phyloP scores from a whole-genome alignment of 352 stramenopile species.

The Globisporangium parvum region DNA sequence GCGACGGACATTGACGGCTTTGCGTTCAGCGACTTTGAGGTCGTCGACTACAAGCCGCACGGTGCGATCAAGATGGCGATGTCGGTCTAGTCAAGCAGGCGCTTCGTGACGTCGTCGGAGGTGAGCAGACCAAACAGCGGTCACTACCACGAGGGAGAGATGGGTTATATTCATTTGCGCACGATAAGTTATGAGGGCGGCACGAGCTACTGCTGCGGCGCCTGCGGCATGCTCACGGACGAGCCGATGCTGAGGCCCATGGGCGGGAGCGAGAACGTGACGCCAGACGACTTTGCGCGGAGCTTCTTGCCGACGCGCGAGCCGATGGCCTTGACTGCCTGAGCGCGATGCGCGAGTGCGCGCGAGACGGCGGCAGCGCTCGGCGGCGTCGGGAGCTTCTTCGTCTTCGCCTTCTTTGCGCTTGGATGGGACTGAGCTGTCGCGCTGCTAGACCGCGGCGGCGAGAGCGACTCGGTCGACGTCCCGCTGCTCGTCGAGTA shows the following conservation, averaged over 20 bases:
- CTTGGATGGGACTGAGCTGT: too few species aligned
- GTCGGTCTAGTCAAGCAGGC: too few species aligned
- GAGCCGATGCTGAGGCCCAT: slow-evolving; percentile 63
- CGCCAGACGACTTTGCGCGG: slow-evolving; percentile 33
- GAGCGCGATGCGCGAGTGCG: slow-evolving; percentile 45
- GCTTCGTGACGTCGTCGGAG: too few species aligned
- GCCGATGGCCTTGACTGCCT: slow-evolving; percentile 56
- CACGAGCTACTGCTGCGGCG: slow-evolving; percentile 28
- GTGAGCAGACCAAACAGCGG: too few species aligned
- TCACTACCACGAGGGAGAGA: not conserved
- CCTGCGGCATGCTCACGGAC: slow-evolving; percentile 34
- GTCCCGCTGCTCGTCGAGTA: slow-evolving; percentile 3
- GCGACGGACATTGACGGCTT: slow-evolving; percentile 94
- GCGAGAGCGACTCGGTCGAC: not conserved
- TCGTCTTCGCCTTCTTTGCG: slow-evolving; percentile 11
- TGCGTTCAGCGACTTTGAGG: slow-evolving; percentile 93
- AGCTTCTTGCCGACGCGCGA: slow-evolving; percentile 63
- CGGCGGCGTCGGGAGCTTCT: not conserved
- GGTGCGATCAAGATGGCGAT: slow-evolving; percentile 99
- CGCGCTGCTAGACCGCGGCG: too few species aligned
- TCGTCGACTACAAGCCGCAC: slow-evolving; percentile 95
- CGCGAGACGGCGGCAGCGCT: slow-evolving; percentile 28
- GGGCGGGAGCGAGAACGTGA: slow-evolving; percentile 69
- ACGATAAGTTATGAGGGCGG: slow-evolving; percentile 9
- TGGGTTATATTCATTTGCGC: not conserved